Base-by-base conservation (phyloP, 192 early-diverging fungal species). In the Backusella parvicylindrica region DNA sequence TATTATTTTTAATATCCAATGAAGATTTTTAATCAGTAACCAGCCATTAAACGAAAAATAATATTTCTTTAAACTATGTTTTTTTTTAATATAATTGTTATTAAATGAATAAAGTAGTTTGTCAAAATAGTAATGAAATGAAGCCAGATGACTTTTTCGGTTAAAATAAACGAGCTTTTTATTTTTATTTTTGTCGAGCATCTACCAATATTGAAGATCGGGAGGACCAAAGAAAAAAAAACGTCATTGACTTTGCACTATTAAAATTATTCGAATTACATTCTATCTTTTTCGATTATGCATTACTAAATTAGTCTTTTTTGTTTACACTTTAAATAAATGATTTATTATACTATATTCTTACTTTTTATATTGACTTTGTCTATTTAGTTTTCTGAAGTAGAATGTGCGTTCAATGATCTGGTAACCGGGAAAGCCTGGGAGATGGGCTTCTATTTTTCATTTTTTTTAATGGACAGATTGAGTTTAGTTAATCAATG, bases 401-500 rank as follows among this genome's bases (percentile, higher is more conserved):
- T 6, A 6, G 21, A 2, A 15, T 43, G 12, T 43, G 8, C 9
- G 11, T 13, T 56, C 2, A 26, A 56, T 28, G 53, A 28, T 56
- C 53, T 56, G 53, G 53, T 56, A 28, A 28, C 13, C 53, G 53
- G 53, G 53, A 60, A 60, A 60, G 53, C 21, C 53, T 60, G 53
- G 53, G 53, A 60, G 23, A 60, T 60, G 53, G 23, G 26, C 43
- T n/a, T 47, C 43, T 16, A 47, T 47, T 47, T 47, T 60, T 60
- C 23, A 28, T 12, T 60, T 28, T 28, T 56, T 28, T 60, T 60
- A 60, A 60, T 60, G 53, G 53, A 60, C 23, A 28, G 23, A 28
- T 60, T 23, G 53, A 60, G 53, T 60, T 60, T 60, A 60, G 53
- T 60, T 60, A 60, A 60, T 60, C 53, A 60, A 60, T 13, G 21